Evolutionary conservation across 2,329 filamentous ascomycete genomes (phyloP), one percentile per base, ranked within the genome.

Genomic region (Phialophora verrucosa): DNA sequence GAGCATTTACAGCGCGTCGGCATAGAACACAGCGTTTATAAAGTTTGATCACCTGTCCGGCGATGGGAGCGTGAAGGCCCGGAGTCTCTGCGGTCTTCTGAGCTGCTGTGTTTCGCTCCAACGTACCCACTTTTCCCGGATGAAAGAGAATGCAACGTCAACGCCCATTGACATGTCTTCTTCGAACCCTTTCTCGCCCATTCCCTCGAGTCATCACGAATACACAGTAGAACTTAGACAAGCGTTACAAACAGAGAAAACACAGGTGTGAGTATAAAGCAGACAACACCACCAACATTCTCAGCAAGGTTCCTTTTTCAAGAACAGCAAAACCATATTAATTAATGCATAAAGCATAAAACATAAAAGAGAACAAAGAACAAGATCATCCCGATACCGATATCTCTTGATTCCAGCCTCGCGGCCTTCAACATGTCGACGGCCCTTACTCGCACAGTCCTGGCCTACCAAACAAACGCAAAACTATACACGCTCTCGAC

Each of bases 401-500:
- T 14, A 55, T 44, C 11, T 25, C 25, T 49, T 11, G 14, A 3
- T 32, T 11, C 6, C 1, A 8, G 32, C 32, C 32, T 35, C 32
- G 32, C 32, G 20, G 8, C 44, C 58, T 17, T 38, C 1, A 61
- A 64, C 20, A 69, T 69, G 68, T 65, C 68, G 11, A 62, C 20
- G 6, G 25, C 62, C 12, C 51, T 66, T 1, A 12, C 63, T 8
- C 65, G 65, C 23, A 70, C 68, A 5, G 25, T 66, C 23, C 63
- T 70, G 6, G 29, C 65, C 23, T 70, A 66, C 50, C 68, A 70
- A 27, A 60, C 49, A 49, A 68, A 70, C 62, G 68, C 65, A 10
- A 70, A 70, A 60, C 65, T 70, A 44, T 68, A 66, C 57, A 66
- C 60, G 3, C 63, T 70, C 27, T 49, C 62, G 11, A 70, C 68